Evolutionary conservation across 2,329 filamentous ascomycete species (phyloP), one percentile per base, ranked within the genome.

Genomic region (Aspergillus brasiliensis): DNA sequence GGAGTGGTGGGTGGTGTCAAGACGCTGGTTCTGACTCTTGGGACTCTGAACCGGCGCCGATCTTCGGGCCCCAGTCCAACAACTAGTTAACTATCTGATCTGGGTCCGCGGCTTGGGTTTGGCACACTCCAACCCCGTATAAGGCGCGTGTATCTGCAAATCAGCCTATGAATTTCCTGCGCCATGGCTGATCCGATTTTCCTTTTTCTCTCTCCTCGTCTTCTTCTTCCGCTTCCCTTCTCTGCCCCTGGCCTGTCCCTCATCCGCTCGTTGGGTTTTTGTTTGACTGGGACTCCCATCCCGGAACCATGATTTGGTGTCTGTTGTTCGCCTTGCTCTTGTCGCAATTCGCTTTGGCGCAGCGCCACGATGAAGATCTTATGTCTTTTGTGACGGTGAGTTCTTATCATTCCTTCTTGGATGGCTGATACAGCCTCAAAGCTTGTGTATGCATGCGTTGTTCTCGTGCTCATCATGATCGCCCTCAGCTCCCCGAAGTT

Each of bases 401-500:
- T 56, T 15, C 42, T 13, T 8, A 8, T 2, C 3, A 31, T 31
- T 5, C 5, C 5, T n/a, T 5, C 15, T 10, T 49, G 3, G 10
- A 13, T 4, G 15, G 31, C 31, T 34, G 13, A 34, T n/a, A n/a
- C n/a, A n/a, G n/a, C n/a, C n/a, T n/a, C n/a, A n/a, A n/a, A n/a
- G n/a, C n/a, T n/a, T n/a, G n/a, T n/a, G 31, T 34, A 34, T 13
- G 10, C 31, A 34, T 34, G 31, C 13, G 31, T 34, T 34, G 31
- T 5, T 28, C 46, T 17, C 46, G 25, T 49, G 46, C 46, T 49
- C 15, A 49, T 19, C 8, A 28, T 28, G 8, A 28, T 23, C 17
- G 25, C 42, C 42, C 57, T 21, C 38, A 71, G 69, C 64, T 71
- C 11, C 69, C 69, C 17, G 65, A 67, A 21, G 57, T 66, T 55